Evolutionary conservation across 257 asterid species (phyloP).

Genomic region (Agastache rugosa): DNA sequence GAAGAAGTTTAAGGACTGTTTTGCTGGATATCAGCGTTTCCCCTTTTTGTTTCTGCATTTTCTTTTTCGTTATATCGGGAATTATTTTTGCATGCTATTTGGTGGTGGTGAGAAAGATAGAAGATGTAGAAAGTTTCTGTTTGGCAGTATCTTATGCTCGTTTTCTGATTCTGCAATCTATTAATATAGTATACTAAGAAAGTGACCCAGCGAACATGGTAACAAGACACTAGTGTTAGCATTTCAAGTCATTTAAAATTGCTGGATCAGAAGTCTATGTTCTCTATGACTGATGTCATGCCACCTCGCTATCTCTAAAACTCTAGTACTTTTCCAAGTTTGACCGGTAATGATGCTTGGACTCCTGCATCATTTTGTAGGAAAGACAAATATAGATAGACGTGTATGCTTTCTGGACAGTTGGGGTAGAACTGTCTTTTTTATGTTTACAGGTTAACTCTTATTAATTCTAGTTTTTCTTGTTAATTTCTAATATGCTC

Average conservation of each 20-base stretch:
- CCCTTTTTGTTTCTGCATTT: constrained; percentile 1
- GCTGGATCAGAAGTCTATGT: background rate
- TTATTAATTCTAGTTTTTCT: background rate
- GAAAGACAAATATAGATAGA: background rate
- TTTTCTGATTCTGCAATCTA: background rate
- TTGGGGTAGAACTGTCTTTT: constrained; percentile 20
- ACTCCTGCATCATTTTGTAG: background rate
- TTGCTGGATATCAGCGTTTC: background rate
- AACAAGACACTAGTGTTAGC: background rate
- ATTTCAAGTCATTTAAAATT: background rate
- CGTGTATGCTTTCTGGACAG: background rate
- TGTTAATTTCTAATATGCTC: background rate
- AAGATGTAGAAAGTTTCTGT: too few species aligned
- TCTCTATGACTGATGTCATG: background rate
- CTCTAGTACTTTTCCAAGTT: background rate
- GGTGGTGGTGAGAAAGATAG: constrained; percentile 1
- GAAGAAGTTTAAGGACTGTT: background rate
- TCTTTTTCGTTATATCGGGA: background rate
- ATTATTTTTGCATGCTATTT: background rate
- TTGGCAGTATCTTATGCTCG: background rate
- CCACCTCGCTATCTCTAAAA: background rate
- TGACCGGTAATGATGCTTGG: background rate
- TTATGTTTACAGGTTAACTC: background rate
- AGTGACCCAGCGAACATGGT: constrained; percentile 1
- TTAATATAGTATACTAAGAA: background rate